Conservation (phyloP, 2,329 filamentous ascomycete species). For the Colletotrichum sublineola region DNA sequence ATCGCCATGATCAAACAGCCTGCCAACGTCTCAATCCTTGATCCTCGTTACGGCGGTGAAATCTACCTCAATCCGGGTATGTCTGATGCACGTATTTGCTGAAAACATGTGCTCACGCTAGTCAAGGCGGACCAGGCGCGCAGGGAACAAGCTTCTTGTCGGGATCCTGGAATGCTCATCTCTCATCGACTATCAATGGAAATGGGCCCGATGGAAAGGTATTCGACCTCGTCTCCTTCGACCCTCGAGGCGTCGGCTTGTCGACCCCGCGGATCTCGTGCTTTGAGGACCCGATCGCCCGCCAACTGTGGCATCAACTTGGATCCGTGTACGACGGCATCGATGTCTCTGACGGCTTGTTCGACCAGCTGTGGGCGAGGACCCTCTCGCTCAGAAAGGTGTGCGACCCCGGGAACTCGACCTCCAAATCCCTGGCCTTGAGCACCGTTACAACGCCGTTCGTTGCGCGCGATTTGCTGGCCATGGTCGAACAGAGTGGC, state of each 20-base stretch:
- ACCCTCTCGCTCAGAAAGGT: neutral
- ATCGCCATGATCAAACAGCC: conserved; percentile 58
- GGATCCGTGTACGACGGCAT: conserved; percentile 1
- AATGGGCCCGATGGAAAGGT: conserved; percentile 51
- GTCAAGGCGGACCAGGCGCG: conserved; percentile 9
- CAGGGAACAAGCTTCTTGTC: conserved; percentile 7
- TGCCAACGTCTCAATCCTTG: conserved; percentile 52
- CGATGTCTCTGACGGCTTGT: neutral
- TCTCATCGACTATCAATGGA: conserved; percentile 4
- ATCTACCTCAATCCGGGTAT: conserved; percentile 59
- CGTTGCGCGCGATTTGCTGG: conserved; percentile 60
- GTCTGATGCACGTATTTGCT: neutral
- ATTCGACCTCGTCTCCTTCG: conserved; percentile 62
- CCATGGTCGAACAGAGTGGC: conserved; percentile 57
- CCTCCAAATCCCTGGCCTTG: neutral
- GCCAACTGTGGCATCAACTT: conserved; percentile 21
- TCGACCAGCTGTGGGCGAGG: conserved; percentile 8
- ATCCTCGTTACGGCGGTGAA: conserved; percentile 56
- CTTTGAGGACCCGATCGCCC: conserved; percentile 10
- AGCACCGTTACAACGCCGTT: conserved; percentile 50
- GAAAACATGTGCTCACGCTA: no score
- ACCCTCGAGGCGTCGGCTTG: conserved; percentile 58
- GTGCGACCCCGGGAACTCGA: neutral
- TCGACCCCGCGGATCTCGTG: conserved; percentile 22
- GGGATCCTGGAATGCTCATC: neutral